Percentiles rank a stretch among this genome's conserved stretches.
phyloP scores from a whole-genome alignment of 306 rosid species.

The Cicer pinnatifidum region DNA sequence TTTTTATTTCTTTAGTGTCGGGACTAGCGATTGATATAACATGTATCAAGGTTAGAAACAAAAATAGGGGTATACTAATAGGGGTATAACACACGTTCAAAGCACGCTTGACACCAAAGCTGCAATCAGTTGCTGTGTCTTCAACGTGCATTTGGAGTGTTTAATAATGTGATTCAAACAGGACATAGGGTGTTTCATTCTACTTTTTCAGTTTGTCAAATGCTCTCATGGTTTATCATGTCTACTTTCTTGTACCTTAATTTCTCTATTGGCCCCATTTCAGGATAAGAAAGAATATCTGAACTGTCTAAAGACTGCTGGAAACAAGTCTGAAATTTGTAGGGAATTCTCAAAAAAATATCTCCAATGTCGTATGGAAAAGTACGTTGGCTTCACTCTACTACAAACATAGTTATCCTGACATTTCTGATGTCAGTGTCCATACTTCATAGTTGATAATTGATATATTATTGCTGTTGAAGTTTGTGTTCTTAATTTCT shows the following conservation, averaged over 20 bases:
- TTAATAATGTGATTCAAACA: background rate
- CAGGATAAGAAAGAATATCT: conserved; percentile 93
- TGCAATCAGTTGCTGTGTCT: background rate
- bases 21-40: background rate
- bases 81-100: background rate
- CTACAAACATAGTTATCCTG: background rate
- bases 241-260: background rate
- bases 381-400: conserved; percentile 60
- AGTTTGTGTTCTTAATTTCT: conserved; percentile 20
- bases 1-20: conserved; percentile 4
- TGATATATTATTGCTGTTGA: conserved; percentile 15
- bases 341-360: conserved; percentile 80
- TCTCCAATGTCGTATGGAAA: conserved; percentile 87
- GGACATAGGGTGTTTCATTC: background rate
- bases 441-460: no score
- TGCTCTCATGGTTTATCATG: background rate
- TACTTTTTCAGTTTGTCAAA: background rate
- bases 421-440: background rate
- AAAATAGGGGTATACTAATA: background rate
- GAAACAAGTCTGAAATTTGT: conserved; percentile 80
- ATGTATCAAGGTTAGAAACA: background rate
- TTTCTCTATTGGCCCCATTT: conserved; percentile 39
- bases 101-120: background rate
- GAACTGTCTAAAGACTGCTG: conserved; percentile 69
- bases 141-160: background rate